Evolutionary conservation across 1,284 basidiomycete genomes (phyloP).

Genomic region (Boletus albobrunnescens): DNA sequence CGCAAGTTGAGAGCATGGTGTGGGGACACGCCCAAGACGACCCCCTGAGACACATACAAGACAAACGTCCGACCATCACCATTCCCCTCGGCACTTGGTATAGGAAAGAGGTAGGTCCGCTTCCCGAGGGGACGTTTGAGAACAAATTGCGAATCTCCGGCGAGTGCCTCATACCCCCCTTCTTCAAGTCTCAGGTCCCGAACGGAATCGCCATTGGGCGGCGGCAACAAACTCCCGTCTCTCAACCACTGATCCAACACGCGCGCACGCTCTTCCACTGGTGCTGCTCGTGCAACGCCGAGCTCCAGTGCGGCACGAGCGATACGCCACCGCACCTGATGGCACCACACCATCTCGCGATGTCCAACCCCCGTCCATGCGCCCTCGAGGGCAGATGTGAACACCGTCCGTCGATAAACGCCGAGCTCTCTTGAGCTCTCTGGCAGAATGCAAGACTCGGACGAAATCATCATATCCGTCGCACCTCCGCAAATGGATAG

Average conservation of each 20-base stretch:
- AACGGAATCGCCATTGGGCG: constrained; percentile 9
- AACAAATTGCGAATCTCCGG: constrained; percentile 37
- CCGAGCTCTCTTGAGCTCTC: neutral
- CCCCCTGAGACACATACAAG: constrained; percentile 58
- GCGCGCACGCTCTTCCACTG: constrained; percentile 27
- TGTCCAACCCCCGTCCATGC: constrained; percentile 96
- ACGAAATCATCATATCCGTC: constrained; percentile 89
- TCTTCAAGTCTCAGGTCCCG: constrained; percentile 12
- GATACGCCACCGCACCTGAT: constrained; percentile 89
- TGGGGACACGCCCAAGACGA: constrained; percentile 48
- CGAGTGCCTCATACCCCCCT: constrained; percentile 36
- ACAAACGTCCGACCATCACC: constrained; percentile 36
- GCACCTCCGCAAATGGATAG: constrained; percentile 90
- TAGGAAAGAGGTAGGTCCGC: constrained; percentile 49
- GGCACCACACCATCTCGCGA: constrained; percentile 97
- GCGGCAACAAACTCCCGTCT: constrained; percentile 49
- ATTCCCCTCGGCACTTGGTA: constrained; percentile 24
- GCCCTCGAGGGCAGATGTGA: constrained; percentile 83
- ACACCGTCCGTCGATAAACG: constrained; percentile 68
- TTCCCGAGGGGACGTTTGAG: constrained; percentile 44
- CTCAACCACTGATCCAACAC: constrained; percentile 63
- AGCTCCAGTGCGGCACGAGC: constrained; percentile 78
- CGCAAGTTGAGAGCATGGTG: constrained; percentile 41
- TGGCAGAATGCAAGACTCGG: constrained; percentile 81
- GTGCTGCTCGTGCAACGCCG: constrained; percentile 33